Evolutionary conservation across 805 yeast species (phyloP), one percentile per base, ranked within the genome.

Genomic region (Alloascoidea hylecoeti): DNA sequence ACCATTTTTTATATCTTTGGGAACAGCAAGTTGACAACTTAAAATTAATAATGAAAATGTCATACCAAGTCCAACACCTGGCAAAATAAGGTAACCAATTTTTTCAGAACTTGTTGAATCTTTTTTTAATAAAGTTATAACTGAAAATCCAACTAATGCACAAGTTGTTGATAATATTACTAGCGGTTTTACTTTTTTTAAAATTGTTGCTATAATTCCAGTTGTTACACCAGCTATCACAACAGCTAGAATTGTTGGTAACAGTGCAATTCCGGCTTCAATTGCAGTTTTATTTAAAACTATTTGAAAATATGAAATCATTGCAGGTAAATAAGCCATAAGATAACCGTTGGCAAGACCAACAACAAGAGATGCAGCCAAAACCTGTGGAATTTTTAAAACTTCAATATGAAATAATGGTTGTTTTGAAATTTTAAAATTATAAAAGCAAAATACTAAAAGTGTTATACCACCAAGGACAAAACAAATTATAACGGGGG

Each of bases 1-100:
- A 2, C 67, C 61, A 13, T 77, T 78, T 4, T 69, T 61, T n/a
- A n/a, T n/a, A 1, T 57, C 50, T 42, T 70, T 66, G 23, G 78
- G 75, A 6, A 73, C 72, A 16, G 60, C 53, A 5, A 72, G 49
- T 46, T 72, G 75, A 1, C 68, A 58, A 2, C 65, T 49, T 19
- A 69, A 47, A 35, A 68, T 53, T 13, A 61, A 45, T 1, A 71
- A 55, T 48, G 72, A 77, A 49, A 70, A 53, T 38, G 53, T 56
- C 13, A 67, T 19, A 2, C 80, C 81, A 34, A 63, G 50, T 0
- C 68, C 59, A 3, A 64, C 53, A 17, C 80, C 80, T 5, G 57
- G 48, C 4, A 68, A 45, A 17, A 71, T 64, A 39, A 68, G 61
- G 23, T 60, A 54, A 0, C 75, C 72, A 38, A 72, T 61, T 40